Base-by-base conservation (phyloP, 352 stramenopile species). In the Poterioochromonas sp. region DNA sequence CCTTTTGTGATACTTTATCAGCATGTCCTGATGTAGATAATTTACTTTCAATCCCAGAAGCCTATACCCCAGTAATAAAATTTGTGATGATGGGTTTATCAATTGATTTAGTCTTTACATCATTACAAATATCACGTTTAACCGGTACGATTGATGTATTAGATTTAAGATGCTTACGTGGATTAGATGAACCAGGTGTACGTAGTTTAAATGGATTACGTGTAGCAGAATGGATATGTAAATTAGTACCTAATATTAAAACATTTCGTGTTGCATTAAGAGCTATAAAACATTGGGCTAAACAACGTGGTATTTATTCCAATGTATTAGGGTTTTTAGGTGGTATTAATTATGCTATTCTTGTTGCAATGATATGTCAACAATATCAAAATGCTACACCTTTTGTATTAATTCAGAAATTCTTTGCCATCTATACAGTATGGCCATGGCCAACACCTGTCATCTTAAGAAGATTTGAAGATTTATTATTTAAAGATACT, bases 241-340 rank as follows among this genome's bases (percentile, higher is more conserved):
- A 94, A 70, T 85, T 96, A 1, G 90, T 98, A 49, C 88, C 90
- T 0, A 58, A 37, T 41, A 18, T 74, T 22, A 37, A 47, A n/a
- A 20, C 12, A 39, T 77, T 49, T 49, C 26, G 22, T n/a, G 40
- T 26, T 29, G 35, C 70, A 32, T 49, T 77, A 39, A 1, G 51
- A 32, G 15, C 37, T 44, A 82, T 91, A 0, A 91, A 91, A 79
- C 79, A 87, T 79, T 93, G 89, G 89, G 89, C 89, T n/a, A 81
- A 82, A 85, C 82, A 92, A 51, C 90, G 96, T 37, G 95, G 96
- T 41, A 88, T 99, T 74, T 99, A 99, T 83, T 97, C 91, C n/a
- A 99, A 99, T 85, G 93, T 98, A 41, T 85, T 98, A 35, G 96
- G 95, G 22, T 98, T 98, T 80, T 83, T 99, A 0, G 95, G 96